These are phyloP conservation scores for Daldinia sp. DNA, from an alignment of 2,329 filamentous ascomycete species.

Conservation along the genomic window DNA sequence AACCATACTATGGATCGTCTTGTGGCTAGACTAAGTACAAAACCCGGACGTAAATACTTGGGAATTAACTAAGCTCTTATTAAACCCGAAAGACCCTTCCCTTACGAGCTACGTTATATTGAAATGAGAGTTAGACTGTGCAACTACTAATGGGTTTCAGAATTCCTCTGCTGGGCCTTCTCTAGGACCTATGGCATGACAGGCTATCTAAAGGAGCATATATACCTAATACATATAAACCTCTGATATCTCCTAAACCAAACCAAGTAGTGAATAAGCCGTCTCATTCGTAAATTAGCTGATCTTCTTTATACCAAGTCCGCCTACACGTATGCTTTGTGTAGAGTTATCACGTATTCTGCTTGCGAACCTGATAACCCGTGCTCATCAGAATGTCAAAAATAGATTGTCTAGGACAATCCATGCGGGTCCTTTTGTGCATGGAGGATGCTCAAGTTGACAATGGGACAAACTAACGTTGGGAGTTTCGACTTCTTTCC, in stretches of 20 bases:
- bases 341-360: neutral
- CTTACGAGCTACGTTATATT: too few relatives aligned
- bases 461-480: neutral
- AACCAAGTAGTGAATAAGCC: neutral
- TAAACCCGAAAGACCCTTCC: too few relatives aligned
- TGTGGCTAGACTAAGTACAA: too few relatives aligned
- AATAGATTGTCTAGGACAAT: neutral
- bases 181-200: neutral
- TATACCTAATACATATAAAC: neutral
- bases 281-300: neutral
- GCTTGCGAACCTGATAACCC: neutral
- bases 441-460: neutral
- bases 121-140: neutral
- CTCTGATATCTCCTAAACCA: neutral
- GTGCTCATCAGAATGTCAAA: neutral
- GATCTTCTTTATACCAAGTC: neutral
- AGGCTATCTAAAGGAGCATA: neutral
- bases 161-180: neutral
- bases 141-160: neutral
- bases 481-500: neutral
- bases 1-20: too few relatives aligned
- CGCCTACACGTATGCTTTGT: neutral
- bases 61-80: too few relatives aligned
- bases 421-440: neutral
- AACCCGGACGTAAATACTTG: too few relatives aligned